Base-by-base conservation (phyloP, 345 rosid species). In the Jatropha curcas region DNA sequence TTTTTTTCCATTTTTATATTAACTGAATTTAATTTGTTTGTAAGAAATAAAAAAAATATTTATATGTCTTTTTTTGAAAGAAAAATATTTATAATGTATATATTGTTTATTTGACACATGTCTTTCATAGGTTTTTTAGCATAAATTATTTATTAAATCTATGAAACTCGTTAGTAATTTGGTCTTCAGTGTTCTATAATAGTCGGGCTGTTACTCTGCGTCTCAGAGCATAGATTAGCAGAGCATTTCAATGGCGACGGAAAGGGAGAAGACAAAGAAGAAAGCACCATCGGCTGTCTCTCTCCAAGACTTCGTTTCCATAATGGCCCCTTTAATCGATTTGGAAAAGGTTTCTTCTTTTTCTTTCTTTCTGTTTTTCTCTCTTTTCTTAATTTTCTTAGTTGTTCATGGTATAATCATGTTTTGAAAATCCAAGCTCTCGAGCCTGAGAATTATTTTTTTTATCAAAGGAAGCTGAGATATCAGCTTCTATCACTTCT, bases 241-340 rank as follows among this genome's bases (percentile, higher is more conserved):
- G 11, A 37, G 25, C 5, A 37, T 35, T 61, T n/a, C 41, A 69
- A 24, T 27, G 55, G 51, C 73, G 34, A 71, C n/a, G 67, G 81
- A 60, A 52, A 76, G 64, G 31, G 68, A 70, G n/a, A 85, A 76
- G 85, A 61, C 74, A 66, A 83, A 67, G 82, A 84, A 83, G 87
- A 86, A 79, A 71, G 79, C 80, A 63, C 22, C 69, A 57, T 16
- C 79, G 3, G 41, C 85, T 5, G 68, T 89, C 46, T 87, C 97
- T 71, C 93, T 92, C 37, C 83, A 86, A 57, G 84, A 77, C 30
- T 92, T 92, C 75, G 87, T 92, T 58, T 88, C 95, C 72, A 79
- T 79, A 73, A 86, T 79, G 83, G 75, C 86, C 51, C 97, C 95
- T 65, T 83, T 92, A 60, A 82, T 92, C 68, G 97, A 92, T 61